Conservation (phyloP, 73 alveolate species). For the Paramecium primaurelia region DNA sequence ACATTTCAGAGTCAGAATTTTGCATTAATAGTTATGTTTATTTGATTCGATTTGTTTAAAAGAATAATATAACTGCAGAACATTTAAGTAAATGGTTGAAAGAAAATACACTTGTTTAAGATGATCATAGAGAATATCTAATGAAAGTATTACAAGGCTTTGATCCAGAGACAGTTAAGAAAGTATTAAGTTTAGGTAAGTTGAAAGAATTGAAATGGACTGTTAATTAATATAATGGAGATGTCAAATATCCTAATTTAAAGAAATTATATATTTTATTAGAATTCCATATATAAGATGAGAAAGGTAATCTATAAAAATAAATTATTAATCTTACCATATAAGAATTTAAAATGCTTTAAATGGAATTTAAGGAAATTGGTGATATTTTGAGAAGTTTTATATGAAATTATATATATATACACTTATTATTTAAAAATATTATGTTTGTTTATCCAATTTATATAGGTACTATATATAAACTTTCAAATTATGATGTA, state of each 20-base stretch:
- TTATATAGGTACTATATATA: not conserved
- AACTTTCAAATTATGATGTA: not conserved
- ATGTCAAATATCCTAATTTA: conserved; percentile 27
- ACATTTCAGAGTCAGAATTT: not conserved
- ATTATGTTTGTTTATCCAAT: not conserved
- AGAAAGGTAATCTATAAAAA: not conserved
- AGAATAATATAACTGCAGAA: not conserved
- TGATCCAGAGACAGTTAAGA: not conserved
- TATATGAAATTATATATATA: not conserved
- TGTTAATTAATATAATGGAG: conserved; percentile 23
- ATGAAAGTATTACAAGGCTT: not conserved
- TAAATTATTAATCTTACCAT: not conserved
- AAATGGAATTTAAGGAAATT: conserved; percentile 23
- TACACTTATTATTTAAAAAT: not conserved
- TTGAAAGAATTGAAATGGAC: conserved; percentile 33
- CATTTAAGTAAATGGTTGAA: conserved; percentile 20
- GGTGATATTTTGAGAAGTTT: conserved; percentile 35
- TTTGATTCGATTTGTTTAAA: not conserved
- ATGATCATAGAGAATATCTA: conserved; percentile 14
- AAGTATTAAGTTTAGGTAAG: conserved; percentile 20
- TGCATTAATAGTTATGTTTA: not conserved
- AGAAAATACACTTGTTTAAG: not conserved
- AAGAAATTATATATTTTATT: conserved; percentile 24
- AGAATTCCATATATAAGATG: conserved; percentile 39
- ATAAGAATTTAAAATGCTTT: not conserved